phyloP scores from a whole-genome alignment of 2,329 filamentous ascomycete genomes.

The Spiromastix sp. region DNA sequence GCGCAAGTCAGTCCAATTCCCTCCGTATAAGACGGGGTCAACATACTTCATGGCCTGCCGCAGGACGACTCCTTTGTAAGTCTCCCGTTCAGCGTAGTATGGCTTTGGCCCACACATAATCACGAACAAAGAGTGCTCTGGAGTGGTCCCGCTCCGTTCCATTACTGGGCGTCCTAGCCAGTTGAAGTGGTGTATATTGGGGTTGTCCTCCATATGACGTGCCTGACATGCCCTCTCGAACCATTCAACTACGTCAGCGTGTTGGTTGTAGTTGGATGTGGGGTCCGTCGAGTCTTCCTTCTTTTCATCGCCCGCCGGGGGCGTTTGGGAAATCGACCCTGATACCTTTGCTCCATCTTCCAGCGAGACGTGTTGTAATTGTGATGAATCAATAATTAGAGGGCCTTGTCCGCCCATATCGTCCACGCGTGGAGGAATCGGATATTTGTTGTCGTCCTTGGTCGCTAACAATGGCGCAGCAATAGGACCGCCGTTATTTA shows the following conservation, averaged over 20 bases:
- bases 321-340: background rate
- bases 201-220: background rate
- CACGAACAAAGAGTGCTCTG: conserved; percentile 11
- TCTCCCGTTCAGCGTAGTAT: background rate
- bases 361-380: background rate
- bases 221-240: background rate
- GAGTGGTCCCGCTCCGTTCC: conserved; percentile 10
- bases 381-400: background rate
- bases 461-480: background rate
- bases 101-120: conserved; percentile 8
- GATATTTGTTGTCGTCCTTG: background rate
- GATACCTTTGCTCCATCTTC: background rate
- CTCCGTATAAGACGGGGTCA: conserved; percentile 11
- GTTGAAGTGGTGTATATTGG: conserved; percentile 12
- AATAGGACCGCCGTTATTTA: background rate
- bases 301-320: too few species aligned
- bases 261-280: background rate
- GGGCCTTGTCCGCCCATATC: background rate
- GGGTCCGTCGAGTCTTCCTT: background rate
- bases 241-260: background rate
- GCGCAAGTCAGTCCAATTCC: conserved; percentile 3
- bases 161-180: conserved; percentile 9
- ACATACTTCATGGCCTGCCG: conserved; percentile 10
- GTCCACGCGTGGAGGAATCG: background rate
- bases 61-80: conserved; percentile 1